phyloP scores from a whole-genome alignment of 1,284 basidiomycete species.

The Leccinum subrobustum region DNA sequence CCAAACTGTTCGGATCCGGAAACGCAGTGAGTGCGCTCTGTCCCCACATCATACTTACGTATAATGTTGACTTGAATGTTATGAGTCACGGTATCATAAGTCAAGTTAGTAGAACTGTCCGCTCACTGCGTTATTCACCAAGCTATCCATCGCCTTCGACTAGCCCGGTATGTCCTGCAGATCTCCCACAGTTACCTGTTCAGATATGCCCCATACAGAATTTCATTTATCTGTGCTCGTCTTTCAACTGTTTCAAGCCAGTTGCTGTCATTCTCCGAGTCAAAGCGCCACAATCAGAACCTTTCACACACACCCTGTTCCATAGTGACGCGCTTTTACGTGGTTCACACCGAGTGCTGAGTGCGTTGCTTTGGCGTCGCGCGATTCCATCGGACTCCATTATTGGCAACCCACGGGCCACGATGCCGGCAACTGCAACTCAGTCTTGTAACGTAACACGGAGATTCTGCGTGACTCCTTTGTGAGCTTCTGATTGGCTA shows the following conservation, averaged over 20 bases:
- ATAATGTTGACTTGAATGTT: background rate
- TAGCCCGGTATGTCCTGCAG: too few relatives aligned
- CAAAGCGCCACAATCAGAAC: background rate
- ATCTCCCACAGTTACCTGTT: too few relatives aligned
- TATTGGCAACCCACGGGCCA: background rate
- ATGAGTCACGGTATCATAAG: too few relatives aligned
- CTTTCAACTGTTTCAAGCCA: background rate
- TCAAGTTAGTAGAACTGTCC: background rate
- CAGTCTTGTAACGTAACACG: background rate
- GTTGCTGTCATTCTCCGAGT: background rate
- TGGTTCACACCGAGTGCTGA: constrained; percentile 25
- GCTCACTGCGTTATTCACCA: background rate
- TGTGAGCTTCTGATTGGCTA: background rate
- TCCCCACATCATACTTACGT: background rate
- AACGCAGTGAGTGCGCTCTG: background rate
- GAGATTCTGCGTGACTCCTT: background rate
- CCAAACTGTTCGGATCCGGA: constrained; percentile 11
- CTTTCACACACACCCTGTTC: background rate
- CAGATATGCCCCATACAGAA: too few relatives aligned
- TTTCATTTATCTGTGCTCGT: background rate
- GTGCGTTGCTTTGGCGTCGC: constrained; percentile 5
- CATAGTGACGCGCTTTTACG: background rate
- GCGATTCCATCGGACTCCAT: constrained; percentile 29
- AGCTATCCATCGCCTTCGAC: too few relatives aligned
- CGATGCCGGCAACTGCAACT: background rate